phyloP scores from a whole-genome alignment of 345 rosid genomes.

The Hibiscus tridactylites region DNA sequence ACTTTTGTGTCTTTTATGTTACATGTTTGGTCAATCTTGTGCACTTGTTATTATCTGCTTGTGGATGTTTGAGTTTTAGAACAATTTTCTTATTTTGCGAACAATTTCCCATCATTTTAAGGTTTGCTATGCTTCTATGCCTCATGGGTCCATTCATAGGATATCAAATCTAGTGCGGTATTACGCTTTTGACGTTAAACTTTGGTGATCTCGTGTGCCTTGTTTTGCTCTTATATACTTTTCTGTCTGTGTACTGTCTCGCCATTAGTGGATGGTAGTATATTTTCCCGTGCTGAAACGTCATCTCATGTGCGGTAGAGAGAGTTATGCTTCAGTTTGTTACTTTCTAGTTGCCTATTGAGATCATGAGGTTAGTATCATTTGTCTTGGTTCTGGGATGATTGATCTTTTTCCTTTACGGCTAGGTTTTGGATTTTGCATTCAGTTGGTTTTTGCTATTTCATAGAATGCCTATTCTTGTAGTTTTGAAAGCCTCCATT shows the following conservation, averaged over 20 bases:
- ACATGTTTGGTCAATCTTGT: not conserved
- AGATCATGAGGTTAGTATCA: not conserved
- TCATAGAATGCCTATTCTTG: not conserved
- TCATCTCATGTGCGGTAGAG: not conserved
- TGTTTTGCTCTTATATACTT: not conserved
- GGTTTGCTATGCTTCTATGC: conserved; percentile 1
- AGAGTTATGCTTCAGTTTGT: not conserved
- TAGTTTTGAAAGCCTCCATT: not conserved
- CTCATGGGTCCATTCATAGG: not conserved
- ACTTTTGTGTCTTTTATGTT: not conserved
- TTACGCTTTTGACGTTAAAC: not conserved
- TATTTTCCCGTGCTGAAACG: not conserved
- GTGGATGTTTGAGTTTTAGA: not conserved
- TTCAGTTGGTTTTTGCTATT: not conserved
- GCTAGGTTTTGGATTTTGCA: not conserved
- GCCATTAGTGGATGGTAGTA: not conserved
- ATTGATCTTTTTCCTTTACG: not conserved
- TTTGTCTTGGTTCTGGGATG: not conserved
- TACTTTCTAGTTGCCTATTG: not conserved
- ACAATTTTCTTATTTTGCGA: not conserved
- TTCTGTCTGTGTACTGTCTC: not conserved
- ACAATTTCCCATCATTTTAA: not conserved
- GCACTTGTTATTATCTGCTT: not conserved
- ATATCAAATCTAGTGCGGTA: not conserved
- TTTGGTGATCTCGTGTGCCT: not conserved